Conservation (phyloP, 805 yeast species). For the Hemisphaericaspora nanyangensis region DNA sequence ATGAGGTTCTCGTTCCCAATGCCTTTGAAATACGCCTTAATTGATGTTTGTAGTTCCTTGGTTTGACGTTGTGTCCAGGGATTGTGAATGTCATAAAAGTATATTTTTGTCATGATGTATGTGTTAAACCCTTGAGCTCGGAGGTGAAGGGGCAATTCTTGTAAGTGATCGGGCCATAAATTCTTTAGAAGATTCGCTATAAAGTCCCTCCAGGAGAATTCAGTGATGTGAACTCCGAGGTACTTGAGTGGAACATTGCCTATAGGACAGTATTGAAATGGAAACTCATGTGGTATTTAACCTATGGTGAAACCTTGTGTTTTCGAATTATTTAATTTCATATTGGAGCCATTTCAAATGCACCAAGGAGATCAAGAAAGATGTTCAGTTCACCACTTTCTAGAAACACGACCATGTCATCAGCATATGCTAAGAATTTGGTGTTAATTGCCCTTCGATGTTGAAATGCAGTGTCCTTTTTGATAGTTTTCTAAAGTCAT, state of each 20-base stretch:
- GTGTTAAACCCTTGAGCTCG: background rate
- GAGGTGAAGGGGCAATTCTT: background rate
- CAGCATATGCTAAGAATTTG: constrained; percentile 1
- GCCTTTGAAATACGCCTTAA: background rate
- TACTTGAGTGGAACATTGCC: background rate
- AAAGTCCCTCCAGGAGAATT: background rate
- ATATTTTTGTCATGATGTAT: background rate
- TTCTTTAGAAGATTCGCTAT: background rate
- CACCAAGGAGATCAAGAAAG: background rate
- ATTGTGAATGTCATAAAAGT: background rate
- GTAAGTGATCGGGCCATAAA: background rate
- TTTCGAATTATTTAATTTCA: too few relatives aligned
- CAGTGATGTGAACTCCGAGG: background rate
- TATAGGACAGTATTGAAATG: background rate
- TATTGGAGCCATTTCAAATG: background rate
- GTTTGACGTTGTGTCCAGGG: constrained; percentile 2
- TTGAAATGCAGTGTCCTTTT: background rate
- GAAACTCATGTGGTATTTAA: background rate
- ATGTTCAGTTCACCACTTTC: background rate
- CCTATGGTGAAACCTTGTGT: background rate
- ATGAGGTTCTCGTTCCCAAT: background rate
- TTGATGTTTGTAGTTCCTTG: background rate
- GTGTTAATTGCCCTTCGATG: too few relatives aligned
- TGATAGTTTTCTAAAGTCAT: background rate
- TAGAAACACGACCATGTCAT: background rate